These are phyloP conservation scores for Passalora sequoiae DNA, from an alignment of 2,329 filamentous ascomycete species.

Conservation along the genomic window DNA sequence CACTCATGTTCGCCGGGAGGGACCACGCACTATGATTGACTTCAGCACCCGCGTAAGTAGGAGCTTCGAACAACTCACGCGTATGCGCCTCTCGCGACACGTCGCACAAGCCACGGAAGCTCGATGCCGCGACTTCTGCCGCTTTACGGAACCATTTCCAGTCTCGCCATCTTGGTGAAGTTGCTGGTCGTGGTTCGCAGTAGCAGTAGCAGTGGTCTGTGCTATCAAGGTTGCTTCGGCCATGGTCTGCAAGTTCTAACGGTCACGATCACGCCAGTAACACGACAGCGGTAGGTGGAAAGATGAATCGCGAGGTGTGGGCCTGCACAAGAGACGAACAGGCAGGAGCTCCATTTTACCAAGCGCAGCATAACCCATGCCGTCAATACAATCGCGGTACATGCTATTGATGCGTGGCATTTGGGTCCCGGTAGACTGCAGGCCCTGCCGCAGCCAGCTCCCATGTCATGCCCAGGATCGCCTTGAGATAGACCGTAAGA, in stretches of 20 bases:
- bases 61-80: constrained; percentile 8
- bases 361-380: not conserved
- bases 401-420: not conserved
- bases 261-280: not conserved
- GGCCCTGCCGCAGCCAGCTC: not conserved
- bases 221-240: not conserved
- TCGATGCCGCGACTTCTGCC: constrained; percentile 20
- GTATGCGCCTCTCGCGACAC: constrained; percentile 24
- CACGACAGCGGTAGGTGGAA: constrained; percentile 1
- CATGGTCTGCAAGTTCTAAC: not conserved
- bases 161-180: constrained; percentile 9
- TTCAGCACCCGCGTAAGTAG: constrained; percentile 3
- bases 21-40: constrained; percentile 24
- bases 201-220: not conserved
- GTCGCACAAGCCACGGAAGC: constrained; percentile 21
- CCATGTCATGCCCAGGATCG: not conserved
- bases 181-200: constrained; percentile 2
- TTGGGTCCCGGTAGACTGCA: not conserved
- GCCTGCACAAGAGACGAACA: not conserved
- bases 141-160: constrained; percentile 10
- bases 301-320: constrained; percentile 5
- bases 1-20: constrained; percentile 21
- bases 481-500: no score
- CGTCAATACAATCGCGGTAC: not conserved
- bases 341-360: not conserved